A percentile compares a stretch with the other conserved stretches of the same genome.
Evolutionary conservation across 495 filamentous ascomycete species (phyloP).

Genomic region (Penicilliopsis zonata): DNA sequence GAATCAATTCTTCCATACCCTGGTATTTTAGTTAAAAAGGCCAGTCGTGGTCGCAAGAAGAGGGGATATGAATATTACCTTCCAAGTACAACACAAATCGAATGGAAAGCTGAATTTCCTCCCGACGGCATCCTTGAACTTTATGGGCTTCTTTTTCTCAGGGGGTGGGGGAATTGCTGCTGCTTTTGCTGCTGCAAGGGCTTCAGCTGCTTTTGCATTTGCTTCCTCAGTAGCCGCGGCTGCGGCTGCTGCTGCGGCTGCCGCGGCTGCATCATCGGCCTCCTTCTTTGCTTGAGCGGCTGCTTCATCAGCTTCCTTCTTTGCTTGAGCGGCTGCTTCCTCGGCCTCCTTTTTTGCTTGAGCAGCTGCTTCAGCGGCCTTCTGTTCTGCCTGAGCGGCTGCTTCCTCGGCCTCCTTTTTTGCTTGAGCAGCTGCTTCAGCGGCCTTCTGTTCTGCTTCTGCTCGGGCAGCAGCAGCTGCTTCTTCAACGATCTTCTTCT

Average conservation of each 20-base stretch:
- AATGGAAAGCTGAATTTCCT: constrained; percentile 81
- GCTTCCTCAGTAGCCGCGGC: constrained; percentile 10
- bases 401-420: constrained; percentile 40
- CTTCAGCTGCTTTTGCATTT: constrained; percentile 13
- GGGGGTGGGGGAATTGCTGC: constrained; percentile 16
- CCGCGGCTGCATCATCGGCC: constrained; percentile 20
- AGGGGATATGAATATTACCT: constrained; percentile 37
- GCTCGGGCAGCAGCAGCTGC: constrained; percentile 15
- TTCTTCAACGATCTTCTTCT: constrained; percentile 29
- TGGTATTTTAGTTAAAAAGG: constrained; percentile 16
- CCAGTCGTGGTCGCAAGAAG: neutral
- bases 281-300: constrained; percentile 11
- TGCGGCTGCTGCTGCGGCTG: constrained; percentile 13
- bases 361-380: too few species aligned
- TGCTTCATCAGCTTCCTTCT: constrained; percentile 10
- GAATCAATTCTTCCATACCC: constrained; percentile 81
- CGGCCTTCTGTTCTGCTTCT: constrained; percentile 8
- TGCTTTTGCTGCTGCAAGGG: constrained; percentile 16
- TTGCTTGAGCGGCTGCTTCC: constrained; percentile 15
- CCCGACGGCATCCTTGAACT: constrained; percentile 79
- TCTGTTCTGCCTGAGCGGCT: constrained; percentile 25
- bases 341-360: constrained; percentile 34
- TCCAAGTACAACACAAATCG: constrained; percentile 68
- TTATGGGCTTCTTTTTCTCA: constrained; percentile 53
- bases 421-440: constrained; percentile 19